Percentiles rank a stretch among this genome's conserved stretches.
Evolutionary conservation across 2,329 filamentous ascomycete genomes (phyloP).

Genomic region (Arthrinium puccinioides): DNA sequence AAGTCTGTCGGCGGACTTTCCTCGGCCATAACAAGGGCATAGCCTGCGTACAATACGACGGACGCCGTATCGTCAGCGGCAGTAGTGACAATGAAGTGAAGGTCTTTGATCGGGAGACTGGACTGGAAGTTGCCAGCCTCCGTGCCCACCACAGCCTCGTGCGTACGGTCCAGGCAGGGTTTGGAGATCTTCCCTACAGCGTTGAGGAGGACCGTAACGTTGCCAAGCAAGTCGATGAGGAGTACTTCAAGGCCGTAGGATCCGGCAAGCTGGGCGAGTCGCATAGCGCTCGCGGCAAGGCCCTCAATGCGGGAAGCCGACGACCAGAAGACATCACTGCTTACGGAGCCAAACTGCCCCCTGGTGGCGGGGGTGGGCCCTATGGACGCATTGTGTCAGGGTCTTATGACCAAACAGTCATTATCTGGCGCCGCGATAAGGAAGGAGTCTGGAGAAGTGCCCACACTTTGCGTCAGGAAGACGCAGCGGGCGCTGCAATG

Average conservation of each 20-base stretch:
- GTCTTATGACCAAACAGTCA: constrained; percentile 91
- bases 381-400: constrained; percentile 96
- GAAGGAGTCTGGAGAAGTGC: constrained; percentile 79
- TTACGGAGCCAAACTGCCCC: constrained; percentile 79
- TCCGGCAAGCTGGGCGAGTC: constrained; percentile 39
- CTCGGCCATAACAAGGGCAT: constrained; percentile 91
- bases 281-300: constrained; percentile 26
- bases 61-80: constrained; percentile 85
- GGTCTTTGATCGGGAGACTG: constrained; percentile 82
- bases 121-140: constrained; percentile 83
- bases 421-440: constrained; percentile 85
- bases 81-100: constrained; percentile 95
- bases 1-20: constrained; percentile 68
- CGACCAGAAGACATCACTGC: constrained; percentile 70
- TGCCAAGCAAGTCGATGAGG: constrained; percentile 64
- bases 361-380: constrained; percentile 79
- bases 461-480: constrained; percentile 69
- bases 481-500: constrained; percentile 49
- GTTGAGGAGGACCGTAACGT: constrained; percentile 66
- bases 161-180: constrained; percentile 89
- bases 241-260: constrained; percentile 58
- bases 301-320: constrained; percentile 63
- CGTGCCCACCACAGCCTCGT: constrained; percentile 78
- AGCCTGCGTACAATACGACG: constrained; percentile 95
- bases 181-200: constrained; percentile 80